Evolutionary conservation across 805 yeast species (phyloP), one percentile per base, ranked within the genome.

Genomic region (Pichia manshurica): DNA sequence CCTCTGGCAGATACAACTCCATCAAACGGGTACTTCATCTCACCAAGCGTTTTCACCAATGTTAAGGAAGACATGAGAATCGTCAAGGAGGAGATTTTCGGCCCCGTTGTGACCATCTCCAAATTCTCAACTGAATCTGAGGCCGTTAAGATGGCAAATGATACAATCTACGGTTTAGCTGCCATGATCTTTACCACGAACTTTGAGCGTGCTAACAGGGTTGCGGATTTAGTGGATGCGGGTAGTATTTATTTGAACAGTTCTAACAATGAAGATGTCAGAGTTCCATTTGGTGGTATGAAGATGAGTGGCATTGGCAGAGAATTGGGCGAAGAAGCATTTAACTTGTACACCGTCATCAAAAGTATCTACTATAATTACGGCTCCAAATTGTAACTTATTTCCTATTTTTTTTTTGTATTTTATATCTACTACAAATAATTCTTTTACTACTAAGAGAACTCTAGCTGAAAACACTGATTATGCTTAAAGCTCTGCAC

Each of bases 61-160:
- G 87, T 84, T 42, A 74, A 71, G 46, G 81, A 82, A 52, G 64
- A 73, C 29, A 81, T 82, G 78, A 70, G 75, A 50, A 77, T 87
- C 44, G 84, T 82, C 48, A 73, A 74, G 54, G 95, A 87, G 65
- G 96, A 87, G 67, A 86, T 87, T 49, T 87, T 87, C 64, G 96
- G 96, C 17, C 96, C 96, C 15, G 96, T 87, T 31, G 87, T 82
- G 22, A 72, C 80, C 7, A 71, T 84, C 32, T 78, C 82, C 48
- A 78, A 77, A 64, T 87, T 87, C 68, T 61, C 69, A 33, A 69
- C 80, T 28, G 84, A 80, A 54, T 83, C 78, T 43, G 90, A 87
- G 59, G 95, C 79, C 5, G 53, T 87, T 23, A 68, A 64, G 52
- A 73, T 72, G 50, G 95, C 95, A 55, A 87, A 87, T 64, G 78